Base-by-base conservation (phyloP, 352 stramenopile genomes). In the Globisporangium perplexum region DNA sequence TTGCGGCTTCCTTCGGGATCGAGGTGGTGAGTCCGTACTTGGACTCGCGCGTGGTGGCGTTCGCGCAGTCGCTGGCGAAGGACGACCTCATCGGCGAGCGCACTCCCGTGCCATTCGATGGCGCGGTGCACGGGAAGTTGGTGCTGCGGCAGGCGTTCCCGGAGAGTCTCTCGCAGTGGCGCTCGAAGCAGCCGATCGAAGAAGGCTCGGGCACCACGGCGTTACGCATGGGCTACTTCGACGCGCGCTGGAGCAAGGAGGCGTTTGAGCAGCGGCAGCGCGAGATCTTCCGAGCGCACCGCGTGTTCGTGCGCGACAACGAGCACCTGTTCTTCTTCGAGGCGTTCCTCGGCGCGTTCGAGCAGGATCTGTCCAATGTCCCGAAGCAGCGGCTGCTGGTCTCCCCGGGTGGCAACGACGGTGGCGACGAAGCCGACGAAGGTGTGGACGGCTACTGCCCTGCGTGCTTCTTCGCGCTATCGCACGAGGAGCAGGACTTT, bases 181-280 rank as follows among this genome's bases (percentile, higher is more conserved):
- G 88, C 5, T 56, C 69, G 10, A 96, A 96, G 56, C 72, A 96
- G 65, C 88, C 88, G 1, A 96, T 96, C 51, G 88, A 96, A 48
- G 61, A 87, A 46, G 88, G 88, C 39, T 68, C 74, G 1, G 88
- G 88, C 5, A 90, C 78, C 20, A 95, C 84, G 0, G 65, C 71
- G 31, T 64, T 91, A 12, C 69, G 80, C 6, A 65, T 83, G 24
- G 80, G 80, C 7, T 82, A 75, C 60, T 91, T 91, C 51, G 69
- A 88, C 50, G 47, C 53, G 26, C 57, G 66, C 49, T 82, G 64
- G 64, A 66, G 57, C 0, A 47, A 61, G 24, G 45, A 67, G 17
- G 70, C 78, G 54, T 86, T 90, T 42, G 59, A 31, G 10, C 38
- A 55, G 20, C 64, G 65, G 7, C 73, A 85, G 38, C 44, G 42